Base-by-base conservation (phyloP, 768 basidiomycete genomes). In the Leccinum rimulosum region DNA sequence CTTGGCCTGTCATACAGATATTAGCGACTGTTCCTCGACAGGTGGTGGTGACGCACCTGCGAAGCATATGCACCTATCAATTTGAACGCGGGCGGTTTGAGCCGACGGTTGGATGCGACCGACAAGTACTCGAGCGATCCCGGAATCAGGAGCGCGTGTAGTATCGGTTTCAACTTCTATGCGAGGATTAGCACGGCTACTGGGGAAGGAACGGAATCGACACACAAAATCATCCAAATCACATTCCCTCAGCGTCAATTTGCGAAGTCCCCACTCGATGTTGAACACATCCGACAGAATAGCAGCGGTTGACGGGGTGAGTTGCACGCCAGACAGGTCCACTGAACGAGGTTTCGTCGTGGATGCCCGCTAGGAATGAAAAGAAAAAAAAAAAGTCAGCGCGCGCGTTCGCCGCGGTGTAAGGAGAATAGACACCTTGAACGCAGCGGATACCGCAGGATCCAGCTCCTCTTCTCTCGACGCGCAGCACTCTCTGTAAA, bases 231-330 rank as follows among this genome's bases (percentile, higher is more conserved):
- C n/a, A 19, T 43, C 40, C n/a, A 43, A 43, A 43, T 43, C 40
- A 43, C 40, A 43, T 1, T 91, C 89, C 45, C 91, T 85, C 56
- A 97, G 47, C 6, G 47, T 51, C 17, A 51, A 1, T n/a, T 51
- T 51, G 10, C 50, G 50, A n/a, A 51, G 50, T 6, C 50, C 50
- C 50, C 50, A 51, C 9, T 51, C 50, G 58, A 97, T 88, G 8
- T 86, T 84, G 62, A 98, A 86, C 14, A 97, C 85, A 73, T 98
- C 96, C 0, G 96, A 89, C 17, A 99, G 80, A 17, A 94, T 86
- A 12, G 88, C 86, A 0, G 93, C 89, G 4, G 40, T 19, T 4
- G 40, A n/a, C 40, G n/a, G 40, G 10, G 40, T 43, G 40, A 43
- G 40, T n/a, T 43, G 40, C n/a, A 43, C n/a, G n/a, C 40, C 40